Evolutionary conservation across 495 filamentous ascomycete genomes (phyloP).

Genomic region (Neurospora discreta): DNA sequence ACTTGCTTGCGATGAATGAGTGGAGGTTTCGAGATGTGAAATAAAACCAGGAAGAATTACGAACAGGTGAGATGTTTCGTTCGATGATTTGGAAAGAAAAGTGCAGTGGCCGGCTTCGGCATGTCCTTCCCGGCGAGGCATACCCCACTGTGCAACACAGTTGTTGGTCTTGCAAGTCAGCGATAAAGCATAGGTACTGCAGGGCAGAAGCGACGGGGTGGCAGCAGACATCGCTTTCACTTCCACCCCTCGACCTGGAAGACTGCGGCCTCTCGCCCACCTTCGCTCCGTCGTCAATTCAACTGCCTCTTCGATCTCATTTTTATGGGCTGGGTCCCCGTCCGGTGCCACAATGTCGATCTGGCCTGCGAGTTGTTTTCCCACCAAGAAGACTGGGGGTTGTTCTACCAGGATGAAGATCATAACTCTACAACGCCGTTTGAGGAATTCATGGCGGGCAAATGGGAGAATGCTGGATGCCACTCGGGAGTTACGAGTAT

Average conservation of each 20-base stretch:
- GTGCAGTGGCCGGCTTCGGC: not conserved
- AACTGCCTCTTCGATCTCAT: constrained; percentile 1
- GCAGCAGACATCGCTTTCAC: not conserved
- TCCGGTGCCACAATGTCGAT: not conserved
- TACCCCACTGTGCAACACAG: too few relatives aligned
- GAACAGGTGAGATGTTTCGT: not conserved
- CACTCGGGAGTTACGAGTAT: too few relatives aligned
- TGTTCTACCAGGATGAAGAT: too few relatives aligned
- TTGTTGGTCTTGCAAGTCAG: not conserved
- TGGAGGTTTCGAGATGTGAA: not conserved
- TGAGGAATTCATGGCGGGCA: too few relatives aligned
- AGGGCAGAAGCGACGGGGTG: not conserved
- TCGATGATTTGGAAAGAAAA: not conserved
- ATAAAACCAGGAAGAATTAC: not conserved
- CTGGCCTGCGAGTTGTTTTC: too few relatives aligned
- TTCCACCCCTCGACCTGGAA: not conserved
- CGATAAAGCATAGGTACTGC: not conserved
- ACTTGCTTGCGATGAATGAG: not conserved
- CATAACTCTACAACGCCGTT: too few relatives aligned
- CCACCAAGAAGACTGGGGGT: too few relatives aligned
- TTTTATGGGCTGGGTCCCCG: constrained; percentile 1
- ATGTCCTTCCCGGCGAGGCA: too few relatives aligned
- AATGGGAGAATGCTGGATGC: too few relatives aligned
- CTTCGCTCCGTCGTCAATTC: not conserved
- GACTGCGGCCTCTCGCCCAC: not conserved